Evolutionary conservation across 495 filamentous ascomycete species (phyloP).

Genomic region (Hypoxylon subgilvum): DNA sequence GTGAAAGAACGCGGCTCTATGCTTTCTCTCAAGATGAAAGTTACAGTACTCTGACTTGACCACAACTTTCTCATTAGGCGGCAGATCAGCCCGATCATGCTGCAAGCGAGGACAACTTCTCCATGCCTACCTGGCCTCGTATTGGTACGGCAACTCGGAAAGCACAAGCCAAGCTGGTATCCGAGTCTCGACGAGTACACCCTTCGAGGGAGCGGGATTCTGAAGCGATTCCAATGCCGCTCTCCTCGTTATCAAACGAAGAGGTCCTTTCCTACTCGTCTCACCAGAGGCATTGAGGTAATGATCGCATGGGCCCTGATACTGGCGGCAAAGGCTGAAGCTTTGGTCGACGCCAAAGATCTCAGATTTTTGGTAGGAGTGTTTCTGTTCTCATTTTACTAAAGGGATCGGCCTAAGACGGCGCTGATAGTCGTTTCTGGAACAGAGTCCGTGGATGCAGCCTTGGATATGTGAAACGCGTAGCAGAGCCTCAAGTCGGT

Average conservation of each 20-base stretch:
- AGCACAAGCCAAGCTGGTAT: background rate
- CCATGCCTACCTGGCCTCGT: background rate
- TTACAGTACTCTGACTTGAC: background rate
- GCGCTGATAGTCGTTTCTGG: constrained; percentile 16
- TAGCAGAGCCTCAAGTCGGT: constrained; percentile 20
- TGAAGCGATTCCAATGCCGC: background rate
- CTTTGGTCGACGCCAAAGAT: constrained; percentile 14
- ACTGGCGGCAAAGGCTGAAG: constrained; percentile 8
- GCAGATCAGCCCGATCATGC: background rate
- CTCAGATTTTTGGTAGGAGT: constrained; percentile 1
- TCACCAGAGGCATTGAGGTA: constrained; percentile 26
- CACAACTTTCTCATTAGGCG: constrained; percentile 3
- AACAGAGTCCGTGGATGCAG: constrained; percentile 2
- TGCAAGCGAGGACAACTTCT: background rate
- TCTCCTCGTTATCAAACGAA: constrained; percentile 14
- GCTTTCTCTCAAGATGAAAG: background rate
- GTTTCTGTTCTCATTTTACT: background rate
- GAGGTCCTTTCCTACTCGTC: constrained; percentile 7
- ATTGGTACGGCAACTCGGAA: background rate
- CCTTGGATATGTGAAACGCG: constrained; percentile 15
- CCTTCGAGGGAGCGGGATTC: background rate
- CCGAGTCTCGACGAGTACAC: background rate
- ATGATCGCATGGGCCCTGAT: constrained; percentile 17
- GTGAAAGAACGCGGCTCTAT: constrained; percentile 8
- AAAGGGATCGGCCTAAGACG: background rate